Evolutionary conservation across 768 basidiomycete species (phyloP).

Genomic region (Botryobasidium botryosum): DNA sequence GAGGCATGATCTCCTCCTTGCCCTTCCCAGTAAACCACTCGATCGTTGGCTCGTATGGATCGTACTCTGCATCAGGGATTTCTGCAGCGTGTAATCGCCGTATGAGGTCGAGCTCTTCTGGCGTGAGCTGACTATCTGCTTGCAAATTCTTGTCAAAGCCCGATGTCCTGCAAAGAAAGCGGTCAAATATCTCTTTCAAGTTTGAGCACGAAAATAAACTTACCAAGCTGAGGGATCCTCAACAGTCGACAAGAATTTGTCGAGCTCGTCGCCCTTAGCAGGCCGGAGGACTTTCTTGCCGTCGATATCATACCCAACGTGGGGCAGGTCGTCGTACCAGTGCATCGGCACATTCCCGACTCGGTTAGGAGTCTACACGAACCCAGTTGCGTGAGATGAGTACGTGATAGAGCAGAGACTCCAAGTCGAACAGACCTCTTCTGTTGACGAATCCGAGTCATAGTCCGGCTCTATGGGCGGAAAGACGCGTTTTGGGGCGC

Average conservation of each 20-base stretch:
- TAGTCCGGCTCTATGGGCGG: slow-evolving; percentile 84
- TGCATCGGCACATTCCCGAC: slow-evolving; percentile 91
- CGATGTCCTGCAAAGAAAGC: slow-evolving; percentile 44
- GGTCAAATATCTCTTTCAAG: not conserved
- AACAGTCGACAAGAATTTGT: slow-evolving; percentile 86
- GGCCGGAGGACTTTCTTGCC: slow-evolving; percentile 90
- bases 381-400: slow-evolving; percentile 5
- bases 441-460: slow-evolving; percentile 81
- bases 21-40: slow-evolving; percentile 98
- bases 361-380: slow-evolving; percentile 68
- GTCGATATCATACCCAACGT: slow-evolving; percentile 90
- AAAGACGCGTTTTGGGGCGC: slow-evolving; percentile 67
- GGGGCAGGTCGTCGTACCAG: slow-evolving; percentile 99
- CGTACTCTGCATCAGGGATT: slow-evolving; percentile 75
- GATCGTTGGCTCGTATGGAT: slow-evolving; percentile 84
- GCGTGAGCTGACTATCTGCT: slow-evolving; percentile 66
- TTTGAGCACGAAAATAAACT: slow-evolving; percentile 15
- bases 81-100: slow-evolving; percentile 77
- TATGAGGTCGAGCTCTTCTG: slow-evolving; percentile 91
- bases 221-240: slow-evolving; percentile 86
- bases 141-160: slow-evolving; percentile 83
- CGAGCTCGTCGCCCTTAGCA: slow-evolving; percentile 88
- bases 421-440: slow-evolving; percentile 45
- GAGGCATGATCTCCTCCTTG: slow-evolving; percentile 86
- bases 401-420: not conserved